Base-by-base conservation (phyloP, 2,329 filamentous ascomycete species). In the Ophiocordyceps camponoti-rufipedis region DNA sequence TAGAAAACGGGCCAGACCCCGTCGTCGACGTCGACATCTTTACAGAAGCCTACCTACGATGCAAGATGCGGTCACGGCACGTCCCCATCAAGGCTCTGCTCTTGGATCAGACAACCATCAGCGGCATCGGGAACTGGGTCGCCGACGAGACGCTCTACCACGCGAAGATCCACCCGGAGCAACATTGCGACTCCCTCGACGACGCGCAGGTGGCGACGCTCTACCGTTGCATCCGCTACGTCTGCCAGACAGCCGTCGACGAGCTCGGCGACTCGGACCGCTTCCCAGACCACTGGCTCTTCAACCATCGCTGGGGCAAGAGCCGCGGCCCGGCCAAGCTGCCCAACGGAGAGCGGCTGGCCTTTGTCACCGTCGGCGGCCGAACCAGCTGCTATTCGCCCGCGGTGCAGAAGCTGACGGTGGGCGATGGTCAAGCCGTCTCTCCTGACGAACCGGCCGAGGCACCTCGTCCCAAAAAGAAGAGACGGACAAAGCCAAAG, bases 91-190 rank as follows among this genome's bases (percentile, higher is more conserved):
- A 96, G 60, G 85, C 87, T 0, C 69, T 95, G 18, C 67, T 98
- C 12, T 70, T 96, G 4, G 85, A 96, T 57, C 91, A 98, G 62
- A 72, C 78, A 16, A 83, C 83, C 58, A 83, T 96, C 49, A 91
- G 84, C 55, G 91, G 91, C 8, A 85, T 98, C 50, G 91, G 91
- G 0, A 96, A 96, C 58, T 98, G 89, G 89, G 89, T 98, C 45
- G 87, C 82, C 1, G 91, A 98, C 57, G 91, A 98, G 60, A 80
- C 94, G 7, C 68, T 98, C 44, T 98, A 88, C 56, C 81, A 96
- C 53, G 83, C 91, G 5, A 78, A 74, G 44, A 72, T 96, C 14
- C 89, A 98, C 53, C 91, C 91, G 0, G 89, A 95, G 59, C 86
- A 94, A 58, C 93, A 93, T 63, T 86, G 82, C 62, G 80, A 95